A percentile compares a stretch with the other conserved stretches of the same genome.
Conservation (phyloP, 495 filamentous ascomycete species). For the Penicillium bialowiezense region DNA sequence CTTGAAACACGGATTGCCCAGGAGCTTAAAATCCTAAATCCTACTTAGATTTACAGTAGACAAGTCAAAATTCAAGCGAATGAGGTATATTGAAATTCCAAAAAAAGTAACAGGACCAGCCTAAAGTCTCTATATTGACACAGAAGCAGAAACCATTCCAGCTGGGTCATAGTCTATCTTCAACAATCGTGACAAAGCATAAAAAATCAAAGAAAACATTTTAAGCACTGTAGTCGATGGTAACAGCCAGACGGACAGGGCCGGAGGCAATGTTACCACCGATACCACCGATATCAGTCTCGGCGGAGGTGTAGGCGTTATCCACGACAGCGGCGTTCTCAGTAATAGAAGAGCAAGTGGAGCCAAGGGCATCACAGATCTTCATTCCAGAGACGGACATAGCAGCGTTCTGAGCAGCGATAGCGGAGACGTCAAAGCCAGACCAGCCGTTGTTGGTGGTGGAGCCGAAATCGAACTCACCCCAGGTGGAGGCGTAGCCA, state of each 20-base stretch:
- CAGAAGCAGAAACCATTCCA: constrained; percentile 17
- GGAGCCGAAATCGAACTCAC: constrained; percentile 42
- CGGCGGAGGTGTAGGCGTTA: constrained; percentile 36
- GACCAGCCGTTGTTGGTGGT: constrained; percentile 36
- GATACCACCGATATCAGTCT: constrained; percentile 37
- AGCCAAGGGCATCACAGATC: constrained; percentile 27
- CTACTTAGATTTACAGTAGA: not conserved
- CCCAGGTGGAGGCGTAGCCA: constrained; percentile 42
- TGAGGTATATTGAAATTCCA: constrained; percentile 11
- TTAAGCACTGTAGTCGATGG: constrained; percentile 32
- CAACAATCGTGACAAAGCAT: constrained; percentile 9
- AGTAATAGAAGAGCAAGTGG: constrained; percentile 33
- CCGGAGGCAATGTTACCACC: constrained; percentile 36
- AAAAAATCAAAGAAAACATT: constrained; percentile 5
- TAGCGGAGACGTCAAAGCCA: constrained; percentile 43
- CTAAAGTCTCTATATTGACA: constrained; percentile 22
- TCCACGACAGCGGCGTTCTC: constrained; percentile 21
- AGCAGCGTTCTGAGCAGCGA: constrained; percentile 33
- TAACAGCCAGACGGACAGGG: constrained; percentile 27
- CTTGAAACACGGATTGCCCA: not conserved
- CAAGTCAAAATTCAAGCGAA: constrained; percentile 5
- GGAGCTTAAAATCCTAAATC: not conserved
- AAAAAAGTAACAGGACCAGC: constrained; percentile 17
- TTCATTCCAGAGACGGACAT: constrained; percentile 33
- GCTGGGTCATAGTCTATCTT: constrained; percentile 17